A percentile compares a stretch with the other conserved stretches of the same genome.
These are phyloP conservation scores for Hypholoma sublateritium DNA, from an alignment of 768 basidiomycete genomes.

Conservation along the genomic window DNA sequence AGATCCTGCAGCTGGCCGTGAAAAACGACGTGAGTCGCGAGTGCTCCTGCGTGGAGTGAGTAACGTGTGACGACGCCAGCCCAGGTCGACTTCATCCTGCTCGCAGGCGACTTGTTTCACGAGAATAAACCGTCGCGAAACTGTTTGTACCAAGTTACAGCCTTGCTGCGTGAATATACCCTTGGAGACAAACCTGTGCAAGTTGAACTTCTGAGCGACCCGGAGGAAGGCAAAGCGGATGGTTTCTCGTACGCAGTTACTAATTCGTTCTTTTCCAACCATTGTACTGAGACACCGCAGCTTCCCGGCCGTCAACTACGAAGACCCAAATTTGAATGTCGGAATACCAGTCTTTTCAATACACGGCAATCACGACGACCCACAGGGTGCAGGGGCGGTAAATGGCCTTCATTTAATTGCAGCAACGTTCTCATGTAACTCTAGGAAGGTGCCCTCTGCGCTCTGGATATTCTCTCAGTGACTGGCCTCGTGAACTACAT, in stretches of 20 bases:
- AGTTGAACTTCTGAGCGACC: slow-evolving; percentile 90
- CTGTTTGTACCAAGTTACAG: slow-evolving; percentile 85
- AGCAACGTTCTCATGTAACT: not conserved
- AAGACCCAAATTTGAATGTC: slow-evolving; percentile 94
- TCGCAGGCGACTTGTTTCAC: slow-evolving; percentile 96
- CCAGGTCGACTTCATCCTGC: slow-evolving; percentile 93
- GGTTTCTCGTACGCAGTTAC: slow-evolving; percentile 70
- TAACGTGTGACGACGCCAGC: slow-evolving; percentile 4
- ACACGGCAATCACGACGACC: slow-evolving; percentile 99
- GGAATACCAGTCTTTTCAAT: slow-evolving; percentile 98
- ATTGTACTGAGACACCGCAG: slow-evolving; percentile 37
- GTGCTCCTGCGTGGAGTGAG: not conserved
- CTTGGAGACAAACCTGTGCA: slow-evolving; percentile 87
- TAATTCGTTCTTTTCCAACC: not conserved
- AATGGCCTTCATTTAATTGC: slow-evolving; percentile 24
- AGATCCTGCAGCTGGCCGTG: slow-evolving; percentile 88
- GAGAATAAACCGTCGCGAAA: slow-evolving; percentile 95
- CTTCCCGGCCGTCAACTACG: slow-evolving; percentile 96
- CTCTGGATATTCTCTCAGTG: slow-evolving; percentile 92
- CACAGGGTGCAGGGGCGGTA: slow-evolving; percentile 92
- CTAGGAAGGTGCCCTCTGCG: slow-evolving; percentile 93
- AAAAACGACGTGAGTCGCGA: slow-evolving; percentile 71
- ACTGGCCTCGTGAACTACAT: slow-evolving; percentile 96
- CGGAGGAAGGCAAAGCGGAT: slow-evolving; percentile 83
- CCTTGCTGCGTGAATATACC: slow-evolving; percentile 87